Conservation (phyloP, 2,329 filamentous ascomycete genomes). For the Colletotrichum siamense region DNA sequence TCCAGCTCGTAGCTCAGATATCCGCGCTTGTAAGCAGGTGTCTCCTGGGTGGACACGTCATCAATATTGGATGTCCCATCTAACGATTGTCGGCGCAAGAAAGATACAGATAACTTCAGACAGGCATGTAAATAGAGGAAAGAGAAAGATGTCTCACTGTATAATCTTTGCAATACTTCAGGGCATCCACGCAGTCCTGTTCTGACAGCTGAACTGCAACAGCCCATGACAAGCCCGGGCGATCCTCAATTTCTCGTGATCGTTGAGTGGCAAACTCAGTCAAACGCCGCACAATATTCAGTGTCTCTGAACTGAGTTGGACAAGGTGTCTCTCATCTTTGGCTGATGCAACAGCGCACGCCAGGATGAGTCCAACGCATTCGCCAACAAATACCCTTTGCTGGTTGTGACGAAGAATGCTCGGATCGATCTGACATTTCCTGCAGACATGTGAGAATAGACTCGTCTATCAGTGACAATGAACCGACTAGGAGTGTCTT, state of each 20-base stretch:
- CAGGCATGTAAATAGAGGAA: rapidly evolving
- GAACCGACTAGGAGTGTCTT: not conserved
- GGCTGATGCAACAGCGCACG: not conserved
- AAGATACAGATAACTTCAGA: not conserved
- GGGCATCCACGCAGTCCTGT: not conserved
- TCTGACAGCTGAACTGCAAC: not conserved
- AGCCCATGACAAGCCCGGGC: not conserved
- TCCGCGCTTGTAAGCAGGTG: not conserved
- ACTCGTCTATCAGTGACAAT: not conserved
- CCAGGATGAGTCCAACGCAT: not conserved
- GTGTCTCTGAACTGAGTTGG: not conserved
- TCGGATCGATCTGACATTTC: not conserved
- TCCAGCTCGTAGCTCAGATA: not conserved
- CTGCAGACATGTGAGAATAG: not conserved
- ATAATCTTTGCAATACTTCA: not conserved
- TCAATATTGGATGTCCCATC: too few relatives aligned
- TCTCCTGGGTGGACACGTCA: not conserved
- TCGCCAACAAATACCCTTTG: not conserved
- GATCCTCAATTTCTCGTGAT: not conserved
- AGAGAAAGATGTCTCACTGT: not conserved
- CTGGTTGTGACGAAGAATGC: not conserved
- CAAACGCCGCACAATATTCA: not conserved
- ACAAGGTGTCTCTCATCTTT: not conserved
- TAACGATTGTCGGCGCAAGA: too few relatives aligned
- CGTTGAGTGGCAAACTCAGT: not conserved